Evolutionary conservation across 805 yeast genomes (phyloP).

Genomic region (Metahyphopichia silvanorum): DNA sequence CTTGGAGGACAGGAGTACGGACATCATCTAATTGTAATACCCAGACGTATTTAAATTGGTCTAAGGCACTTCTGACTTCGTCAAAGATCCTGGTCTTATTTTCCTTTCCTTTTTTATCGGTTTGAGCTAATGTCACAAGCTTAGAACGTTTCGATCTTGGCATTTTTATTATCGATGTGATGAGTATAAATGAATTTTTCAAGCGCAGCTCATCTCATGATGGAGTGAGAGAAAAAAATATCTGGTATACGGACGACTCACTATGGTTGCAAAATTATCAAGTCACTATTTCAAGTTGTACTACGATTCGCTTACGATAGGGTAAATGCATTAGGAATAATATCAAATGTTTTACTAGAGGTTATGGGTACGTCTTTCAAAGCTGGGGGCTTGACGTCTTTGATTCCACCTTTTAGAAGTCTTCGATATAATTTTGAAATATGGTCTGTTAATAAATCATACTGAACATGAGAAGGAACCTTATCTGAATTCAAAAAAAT

Average conservation of each 20-base stretch:
- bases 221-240: slow-evolving; percentile 4
- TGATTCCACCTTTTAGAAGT: too few relatives aligned
- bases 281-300: too few relatives aligned
- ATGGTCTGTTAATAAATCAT: slow-evolving; percentile 11
- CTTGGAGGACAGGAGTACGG: slow-evolving; percentile 93
- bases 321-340: too few relatives aligned
- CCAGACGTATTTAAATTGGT: slow-evolving; percentile 76
- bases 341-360: too few relatives aligned
- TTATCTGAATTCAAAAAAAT: slow-evolving; percentile 9
- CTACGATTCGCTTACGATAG: too few relatives aligned
- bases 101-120: slow-evolving; percentile 93
- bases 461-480: slow-evolving; percentile 12
- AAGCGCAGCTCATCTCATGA: slow-evolving; percentile 28
- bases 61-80: slow-evolving; percentile 80
- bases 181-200: neutral
- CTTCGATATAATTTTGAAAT: too few relatives aligned
- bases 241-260: slow-evolving; percentile 3
- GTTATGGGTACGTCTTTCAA: too few relatives aligned
- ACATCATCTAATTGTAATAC: slow-evolving; percentile 85
- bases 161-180: slow-evolving; percentile 44
- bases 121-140: slow-evolving; percentile 91
- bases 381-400: slow-evolving; percentile 1
- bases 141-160: slow-evolving; percentile 97
- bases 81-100: slow-evolving; percentile 89
- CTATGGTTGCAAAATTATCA: neutral